These are phyloP conservation scores for Ogataea nakhonphanomensis DNA, from an alignment of 805 yeast species.

Conservation along the genomic window DNA sequence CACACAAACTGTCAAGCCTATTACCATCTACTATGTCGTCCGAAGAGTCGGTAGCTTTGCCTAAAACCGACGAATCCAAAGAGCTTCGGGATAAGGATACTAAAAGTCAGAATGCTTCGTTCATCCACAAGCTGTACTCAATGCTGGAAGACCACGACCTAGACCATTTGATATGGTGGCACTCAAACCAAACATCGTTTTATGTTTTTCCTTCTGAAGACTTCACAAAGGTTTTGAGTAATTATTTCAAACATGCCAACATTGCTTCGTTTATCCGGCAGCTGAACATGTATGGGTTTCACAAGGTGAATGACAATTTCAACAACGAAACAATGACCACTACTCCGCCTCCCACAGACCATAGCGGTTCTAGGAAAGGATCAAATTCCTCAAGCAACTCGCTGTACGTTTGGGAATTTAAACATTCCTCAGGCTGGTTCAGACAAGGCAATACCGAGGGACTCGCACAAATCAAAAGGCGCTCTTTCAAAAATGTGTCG, in stretches of 20 bases:
- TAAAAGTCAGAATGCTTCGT: conserved; percentile 37
- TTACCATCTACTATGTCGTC: conserved; percentile 5
- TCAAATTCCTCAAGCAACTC: conserved; percentile 21
- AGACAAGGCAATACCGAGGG: conserved; percentile 77
- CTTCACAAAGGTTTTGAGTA: conserved; percentile 67
- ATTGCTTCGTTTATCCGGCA: conserved; percentile 78
- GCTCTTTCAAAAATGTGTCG: conserved; percentile 43
- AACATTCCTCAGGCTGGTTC: conserved; percentile 76
- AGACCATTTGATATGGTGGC: conserved; percentile 84
- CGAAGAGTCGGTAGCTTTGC: conserved; percentile 10
- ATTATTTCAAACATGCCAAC: conserved; percentile 77
- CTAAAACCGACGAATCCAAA: conserved; percentile 8
- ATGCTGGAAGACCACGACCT: conserved; percentile 81
- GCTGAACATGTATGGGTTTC: conserved; percentile 79
- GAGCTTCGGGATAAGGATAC: conserved; percentile 4
- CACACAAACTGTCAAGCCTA: too few relatives aligned
- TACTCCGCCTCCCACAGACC: conserved; percentile 9
- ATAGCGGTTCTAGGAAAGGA: conserved; percentile 21
- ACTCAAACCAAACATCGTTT: conserved; percentile 60
- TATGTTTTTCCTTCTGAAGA: conserved; percentile 82
- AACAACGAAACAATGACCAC: conserved; percentile 20
- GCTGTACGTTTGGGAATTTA: conserved; percentile 71
- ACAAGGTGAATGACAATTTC: conserved; percentile 58
- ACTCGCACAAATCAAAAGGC: conserved; percentile 70
- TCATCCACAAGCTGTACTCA: conserved; percentile 85